Conservation (phyloP, 768 basidiomycete species). For the Zangia roseola region DNA sequence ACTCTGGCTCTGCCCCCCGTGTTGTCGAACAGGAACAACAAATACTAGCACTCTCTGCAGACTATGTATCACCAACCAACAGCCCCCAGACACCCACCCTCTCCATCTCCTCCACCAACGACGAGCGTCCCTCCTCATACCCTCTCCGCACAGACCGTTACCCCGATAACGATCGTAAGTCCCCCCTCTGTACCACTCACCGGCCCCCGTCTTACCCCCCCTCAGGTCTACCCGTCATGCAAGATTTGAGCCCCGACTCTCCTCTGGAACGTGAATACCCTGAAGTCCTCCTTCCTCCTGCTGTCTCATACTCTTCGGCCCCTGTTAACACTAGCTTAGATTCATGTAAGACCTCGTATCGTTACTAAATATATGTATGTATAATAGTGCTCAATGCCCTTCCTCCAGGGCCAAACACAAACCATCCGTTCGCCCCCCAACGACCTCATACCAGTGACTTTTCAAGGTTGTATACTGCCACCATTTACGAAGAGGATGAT, state of each 20-base stretch:
- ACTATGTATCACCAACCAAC: conserved; percentile 39
- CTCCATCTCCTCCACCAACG: conserved; percentile 42
- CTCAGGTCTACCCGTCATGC: conserved; percentile 31
- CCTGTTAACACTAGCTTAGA: conserved; percentile 55
- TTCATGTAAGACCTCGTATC: conserved; percentile 74
- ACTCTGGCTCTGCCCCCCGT: conserved; percentile 68
- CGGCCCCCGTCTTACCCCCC: not conserved
- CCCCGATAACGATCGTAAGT: conserved; percentile 31
- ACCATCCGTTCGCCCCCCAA: conserved; percentile 24
- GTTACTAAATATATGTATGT: conserved; percentile 67
- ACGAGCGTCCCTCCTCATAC: conserved; percentile 37
- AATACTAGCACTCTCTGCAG: conserved; percentile 48
- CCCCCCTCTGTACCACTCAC: not conserved
- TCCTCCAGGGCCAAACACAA: conserved; percentile 45
- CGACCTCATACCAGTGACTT: conserved; percentile 31
- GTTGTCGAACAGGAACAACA: conserved; percentile 54
- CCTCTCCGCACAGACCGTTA: conserved; percentile 31
- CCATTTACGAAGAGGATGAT: conserved; percentile 17
- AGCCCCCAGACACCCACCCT: conserved; percentile 49
- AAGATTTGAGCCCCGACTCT: conserved; percentile 33
- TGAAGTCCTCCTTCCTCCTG: conserved; percentile 32
- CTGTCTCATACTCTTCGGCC: conserved; percentile 31
- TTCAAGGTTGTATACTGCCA: conserved; percentile 17
- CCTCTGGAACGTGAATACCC: conserved; percentile 30
- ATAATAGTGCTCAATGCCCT: conserved; percentile 64